A percentile compares a stretch with the other conserved stretches of the same genome.
These are phyloP conservation scores for Oryza officinalis DNA, from an alignment of 176 grass and related monocot genomes.

Conservation along the genomic window DNA sequence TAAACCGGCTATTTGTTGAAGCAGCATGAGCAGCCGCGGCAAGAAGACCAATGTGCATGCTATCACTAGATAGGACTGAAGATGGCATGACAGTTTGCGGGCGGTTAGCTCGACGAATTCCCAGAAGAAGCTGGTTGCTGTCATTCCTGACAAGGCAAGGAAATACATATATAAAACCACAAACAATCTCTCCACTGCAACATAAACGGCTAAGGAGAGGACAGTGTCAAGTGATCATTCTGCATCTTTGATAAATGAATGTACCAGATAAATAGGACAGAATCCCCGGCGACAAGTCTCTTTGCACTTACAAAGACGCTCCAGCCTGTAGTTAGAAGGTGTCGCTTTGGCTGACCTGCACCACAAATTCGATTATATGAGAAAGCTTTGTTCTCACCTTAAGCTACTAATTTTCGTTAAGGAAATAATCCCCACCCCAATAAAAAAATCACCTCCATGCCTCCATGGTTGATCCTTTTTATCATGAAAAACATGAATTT, in stretches of 20 bases:
- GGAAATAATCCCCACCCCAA: not conserved
- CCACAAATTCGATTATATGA: conserved; percentile 25
- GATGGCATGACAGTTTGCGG: conserved; percentile 97
- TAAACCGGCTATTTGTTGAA: conserved; percentile 95
- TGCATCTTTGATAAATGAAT: not conserved
- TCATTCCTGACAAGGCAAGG: conserved; percentile 70
- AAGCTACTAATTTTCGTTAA: not conserved
- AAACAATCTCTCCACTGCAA: not conserved
- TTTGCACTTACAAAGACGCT: conserved; percentile 98
- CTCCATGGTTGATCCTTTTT: not conserved
- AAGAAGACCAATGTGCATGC: conserved; percentile 98
- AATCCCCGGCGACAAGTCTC: conserved; percentile 92
- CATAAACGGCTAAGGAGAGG: not conserved
- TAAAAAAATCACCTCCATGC: not conserved
- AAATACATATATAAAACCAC: not conserved
- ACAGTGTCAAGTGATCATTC: not conserved
- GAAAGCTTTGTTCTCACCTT: not conserved
- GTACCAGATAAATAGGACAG: conserved; percentile 98
- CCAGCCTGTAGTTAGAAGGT: conserved; percentile 98
- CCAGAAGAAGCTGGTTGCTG: conserved; percentile 90
- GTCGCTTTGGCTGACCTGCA: conserved; percentile 96
- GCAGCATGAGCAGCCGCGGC: conserved; percentile 97
- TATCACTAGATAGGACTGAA: conserved; percentile 97
- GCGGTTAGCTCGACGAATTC: conserved; percentile 87
- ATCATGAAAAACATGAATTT: not conserved